Evolutionary conservation across 495 filamentous ascomycete genomes (phyloP).

Genomic region (Neurospora sp.): DNA sequence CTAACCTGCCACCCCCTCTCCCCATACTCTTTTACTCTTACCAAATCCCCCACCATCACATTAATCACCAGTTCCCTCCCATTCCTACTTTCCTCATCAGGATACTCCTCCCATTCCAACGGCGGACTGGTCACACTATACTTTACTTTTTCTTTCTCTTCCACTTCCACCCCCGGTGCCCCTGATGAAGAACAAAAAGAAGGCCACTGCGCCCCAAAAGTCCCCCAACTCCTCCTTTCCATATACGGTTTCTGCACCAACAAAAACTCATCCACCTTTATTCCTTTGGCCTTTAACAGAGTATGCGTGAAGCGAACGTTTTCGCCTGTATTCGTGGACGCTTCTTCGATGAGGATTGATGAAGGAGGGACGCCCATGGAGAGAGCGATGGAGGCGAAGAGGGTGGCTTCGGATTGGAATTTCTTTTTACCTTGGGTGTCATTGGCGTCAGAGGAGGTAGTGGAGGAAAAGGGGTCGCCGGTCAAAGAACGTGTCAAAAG

Average conservation of each 20-base stretch:
- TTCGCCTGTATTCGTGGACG: conserved; percentile 30
- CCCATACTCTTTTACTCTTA: conserved; percentile 29
- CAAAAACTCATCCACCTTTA: conserved; percentile 14
- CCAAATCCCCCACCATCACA: conserved; percentile 29
- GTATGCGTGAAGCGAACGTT: conserved; percentile 29
- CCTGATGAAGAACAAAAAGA: background rate
- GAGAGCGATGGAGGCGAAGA: conserved; percentile 18
- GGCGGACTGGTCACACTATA: conserved; percentile 25
- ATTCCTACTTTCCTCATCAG: conserved; percentile 18
- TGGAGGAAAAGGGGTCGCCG: background rate
- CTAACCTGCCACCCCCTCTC: conserved; percentile 25
- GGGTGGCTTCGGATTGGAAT: conserved; percentile 21
- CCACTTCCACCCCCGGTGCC: background rate
- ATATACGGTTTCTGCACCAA: conserved; percentile 35
- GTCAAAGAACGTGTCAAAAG: conserved; percentile 22
- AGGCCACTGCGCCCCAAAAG: conserved; percentile 31
- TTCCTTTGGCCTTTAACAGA: conserved; percentile 12
- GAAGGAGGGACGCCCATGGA: background rate
- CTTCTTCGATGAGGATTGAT: conserved; percentile 13
- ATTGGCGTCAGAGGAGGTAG: background rate
- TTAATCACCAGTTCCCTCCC: conserved; percentile 26
- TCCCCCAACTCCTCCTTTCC: conserved; percentile 31
- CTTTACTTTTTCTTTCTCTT: background rate
- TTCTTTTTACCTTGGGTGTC: background rate
- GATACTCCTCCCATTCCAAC: conserved; percentile 24